Percentiles rank a stretch among this genome's conserved stretches.
These are phyloP conservation scores for Striga hermonthica DNA, from an alignment of 305 asterid genomes.

Conservation along the genomic window DNA sequence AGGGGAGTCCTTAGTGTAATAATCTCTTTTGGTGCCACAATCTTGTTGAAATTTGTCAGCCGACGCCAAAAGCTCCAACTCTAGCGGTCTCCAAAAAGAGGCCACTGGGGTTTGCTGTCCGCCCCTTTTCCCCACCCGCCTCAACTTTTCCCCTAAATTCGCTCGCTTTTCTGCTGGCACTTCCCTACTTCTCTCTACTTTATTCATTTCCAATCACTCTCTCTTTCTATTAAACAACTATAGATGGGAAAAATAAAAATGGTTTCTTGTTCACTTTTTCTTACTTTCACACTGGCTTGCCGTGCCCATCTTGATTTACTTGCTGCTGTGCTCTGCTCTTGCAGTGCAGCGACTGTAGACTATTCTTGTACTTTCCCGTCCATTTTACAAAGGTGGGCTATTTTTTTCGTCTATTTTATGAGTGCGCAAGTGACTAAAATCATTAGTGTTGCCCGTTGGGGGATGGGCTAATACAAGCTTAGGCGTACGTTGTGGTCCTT, in stretches of 20 bases:
- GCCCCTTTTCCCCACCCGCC: constrained; percentile 68
- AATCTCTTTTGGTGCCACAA: neutral
- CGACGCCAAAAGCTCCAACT: constrained; percentile 21
- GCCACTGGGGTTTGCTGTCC: constrained; percentile 75
- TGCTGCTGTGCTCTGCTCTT: constrained; percentile 33
- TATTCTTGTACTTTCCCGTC: constrained; percentile 1
- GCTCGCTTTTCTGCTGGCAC: constrained; percentile 68
- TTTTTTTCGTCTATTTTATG: neutral
- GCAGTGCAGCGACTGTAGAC: constrained; percentile 26
- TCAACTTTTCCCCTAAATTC: constrained; percentile 83
- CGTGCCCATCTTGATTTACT: constrained; percentile 42
- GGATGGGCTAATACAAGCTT: neutral
- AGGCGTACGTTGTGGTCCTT: too few species aligned
- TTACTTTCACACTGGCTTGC: constrained; percentile 30
- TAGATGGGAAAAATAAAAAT: constrained; percentile 9
- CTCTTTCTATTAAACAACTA: constrained; percentile 11
- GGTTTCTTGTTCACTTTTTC: constrained; percentile 13
- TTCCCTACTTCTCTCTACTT: constrained; percentile 49
- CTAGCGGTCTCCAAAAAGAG: constrained; percentile 57
- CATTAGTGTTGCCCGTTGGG: neutral
- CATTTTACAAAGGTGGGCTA: neutral
- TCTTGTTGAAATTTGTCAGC: constrained; percentile 32
- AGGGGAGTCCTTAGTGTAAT: constrained; percentile 30
- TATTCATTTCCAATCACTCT: constrained; percentile 39
- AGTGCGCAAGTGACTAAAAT: neutral